phyloP scores from a whole-genome alignment of 352 stramenopile genomes.

The Phytophthora cactorum region DNA sequence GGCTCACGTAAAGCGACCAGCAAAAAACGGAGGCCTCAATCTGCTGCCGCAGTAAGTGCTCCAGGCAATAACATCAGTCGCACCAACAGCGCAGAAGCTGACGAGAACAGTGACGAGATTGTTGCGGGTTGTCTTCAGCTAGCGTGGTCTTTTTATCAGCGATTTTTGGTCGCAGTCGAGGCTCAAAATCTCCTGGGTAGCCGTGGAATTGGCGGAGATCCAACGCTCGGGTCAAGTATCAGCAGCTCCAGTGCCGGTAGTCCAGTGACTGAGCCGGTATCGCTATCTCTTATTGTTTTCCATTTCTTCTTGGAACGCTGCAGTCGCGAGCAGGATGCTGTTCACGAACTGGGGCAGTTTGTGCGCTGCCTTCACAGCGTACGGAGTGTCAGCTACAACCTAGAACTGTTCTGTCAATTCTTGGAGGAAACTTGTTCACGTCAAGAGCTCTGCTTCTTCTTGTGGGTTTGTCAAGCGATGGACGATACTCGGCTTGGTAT shows the following conservation, averaged over 20 bases:
- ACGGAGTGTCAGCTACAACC: constrained; percentile 32
- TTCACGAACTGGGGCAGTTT: constrained; percentile 44
- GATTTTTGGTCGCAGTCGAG: constrained; percentile 61
- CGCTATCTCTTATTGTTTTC: constrained; percentile 44
- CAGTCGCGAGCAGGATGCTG: constrained; percentile 36
- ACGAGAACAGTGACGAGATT: constrained; percentile 19
- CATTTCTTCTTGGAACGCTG: constrained; percentile 68
- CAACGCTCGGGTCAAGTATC: background rate
- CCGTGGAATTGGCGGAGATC: constrained; percentile 22
- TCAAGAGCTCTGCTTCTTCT: constrained; percentile 59
- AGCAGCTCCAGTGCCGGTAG: constrained; percentile 5
- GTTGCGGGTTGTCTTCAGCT: constrained; percentile 40
- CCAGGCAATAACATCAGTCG: constrained; percentile 1
- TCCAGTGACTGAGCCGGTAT: constrained; percentile 15
- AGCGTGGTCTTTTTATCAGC: constrained; percentile 64
- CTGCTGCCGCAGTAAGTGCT: constrained; percentile 12
- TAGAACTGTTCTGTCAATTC: constrained; percentile 69
- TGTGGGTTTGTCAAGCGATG: constrained; percentile 63
- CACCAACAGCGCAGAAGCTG: constrained; percentile 4
- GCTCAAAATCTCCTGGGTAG: constrained; percentile 30
- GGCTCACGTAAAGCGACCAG: background rate
- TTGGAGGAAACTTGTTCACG: constrained; percentile 41
- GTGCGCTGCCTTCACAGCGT: constrained; percentile 42
- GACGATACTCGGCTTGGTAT: constrained; percentile 54
- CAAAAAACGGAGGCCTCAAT: constrained; percentile 19